Conservation (phyloP, 257 asterid species). For the Nemophila menziesii region DNA sequence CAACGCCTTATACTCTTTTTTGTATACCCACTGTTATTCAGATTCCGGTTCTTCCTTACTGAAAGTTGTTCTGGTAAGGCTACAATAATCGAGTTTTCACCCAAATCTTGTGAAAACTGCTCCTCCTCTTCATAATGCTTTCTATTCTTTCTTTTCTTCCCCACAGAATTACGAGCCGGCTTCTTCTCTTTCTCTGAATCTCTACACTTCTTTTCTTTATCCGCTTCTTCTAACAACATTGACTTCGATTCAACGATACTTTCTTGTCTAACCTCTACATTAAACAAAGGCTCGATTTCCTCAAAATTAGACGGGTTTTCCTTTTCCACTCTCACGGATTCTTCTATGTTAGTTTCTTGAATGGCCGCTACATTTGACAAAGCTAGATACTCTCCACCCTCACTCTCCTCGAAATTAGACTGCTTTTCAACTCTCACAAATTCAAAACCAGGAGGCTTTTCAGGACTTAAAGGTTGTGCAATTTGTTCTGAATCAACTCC, state of each 20-base stretch:
- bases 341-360: no score
- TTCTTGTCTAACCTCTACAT: no score
- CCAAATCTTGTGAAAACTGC: no score
- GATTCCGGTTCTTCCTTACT: no score
- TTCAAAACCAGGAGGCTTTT: conserved; percentile 34
- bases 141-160: not conserved
- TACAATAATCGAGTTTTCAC: no score
- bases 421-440: conserved; percentile 12
- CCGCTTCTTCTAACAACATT: no score
- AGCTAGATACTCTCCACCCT: not conserved
- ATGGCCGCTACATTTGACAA: not conserved
- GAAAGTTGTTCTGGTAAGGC: no score
- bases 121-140: not conserved
- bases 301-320: no score
- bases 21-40: no score
- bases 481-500: conserved; percentile 6
- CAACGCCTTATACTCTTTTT: no score
- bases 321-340: not conserved
- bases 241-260: no score
- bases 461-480: conserved; percentile 8
- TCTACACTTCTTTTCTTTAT: not conserved
- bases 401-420: not conserved
- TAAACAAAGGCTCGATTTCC: no score
- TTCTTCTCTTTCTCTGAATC: not conserved
- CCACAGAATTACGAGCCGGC: not conserved